Evolutionary conservation across 371 early-diverging fungal genomes (phyloP), one percentile per base, ranked within the genome.

Genomic region (Circinella minor): DNA sequence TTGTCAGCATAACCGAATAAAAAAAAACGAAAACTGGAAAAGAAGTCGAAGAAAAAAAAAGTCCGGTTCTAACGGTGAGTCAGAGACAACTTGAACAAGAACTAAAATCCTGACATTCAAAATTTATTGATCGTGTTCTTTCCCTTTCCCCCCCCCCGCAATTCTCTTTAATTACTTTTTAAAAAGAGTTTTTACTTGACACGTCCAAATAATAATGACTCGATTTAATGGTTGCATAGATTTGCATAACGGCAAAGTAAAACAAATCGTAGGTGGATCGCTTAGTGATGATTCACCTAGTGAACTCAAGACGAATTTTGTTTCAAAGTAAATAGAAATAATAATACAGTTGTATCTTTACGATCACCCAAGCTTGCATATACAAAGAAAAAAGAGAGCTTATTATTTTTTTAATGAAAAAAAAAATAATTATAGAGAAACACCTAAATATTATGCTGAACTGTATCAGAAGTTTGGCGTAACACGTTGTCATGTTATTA

Each of bases 261-360:
- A 99, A 83, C 99, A 99, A 76, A 98, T 98, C 69, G 97, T 99
- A 37, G 98, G 99, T 49, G 96, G 95, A 20, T 91, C 97, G 36
- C 86, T 98, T 27, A 86, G 77, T 67, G 95, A 95, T 73, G 69
- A 78, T 55, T 84, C 85, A 60, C 82, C 89, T 38, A 86, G 86
- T 17, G 86, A 77, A 20, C 86, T 96, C 36, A 83, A 86, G 54
- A 96, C 96, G 4, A 99, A 99, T 87, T 97, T 95, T 88, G 94
- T 96, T 0, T 92, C 98, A 0, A 85, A 78, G 92, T 93, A 86
- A 73, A 49, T 10, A 18, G 7, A 57, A 8, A 34, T 34, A 27
- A 27, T 27, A 27, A 1, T 27, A 27, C 27, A 27, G 27, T 27
- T 27, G 27, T 27, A 27, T 27, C 27, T 27, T 27, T 27, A 27